These are phyloP conservation scores for Monosporascus cannonballus DNA, from an alignment of 2,329 filamentous ascomycete genomes.

Conservation along the genomic window DNA sequence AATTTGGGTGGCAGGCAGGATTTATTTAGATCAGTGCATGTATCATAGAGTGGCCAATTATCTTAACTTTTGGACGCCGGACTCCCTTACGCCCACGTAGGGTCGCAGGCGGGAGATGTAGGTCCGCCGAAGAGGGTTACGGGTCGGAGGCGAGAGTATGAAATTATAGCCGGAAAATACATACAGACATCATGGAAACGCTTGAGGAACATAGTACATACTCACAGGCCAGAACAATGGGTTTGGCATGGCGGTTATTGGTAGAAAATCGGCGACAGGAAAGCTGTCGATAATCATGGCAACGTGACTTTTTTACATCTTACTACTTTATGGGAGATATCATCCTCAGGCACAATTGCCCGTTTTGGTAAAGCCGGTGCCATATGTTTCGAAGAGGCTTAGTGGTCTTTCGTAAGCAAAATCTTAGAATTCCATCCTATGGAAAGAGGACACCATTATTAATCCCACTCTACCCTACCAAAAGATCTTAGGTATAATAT, in stretches of 20 bases:
- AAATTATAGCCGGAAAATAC: not conserved
- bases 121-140: not conserved
- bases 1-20: constrained; percentile 4
- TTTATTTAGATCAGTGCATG: constrained; percentile 15
- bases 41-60: constrained; percentile 13
- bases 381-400: not conserved
- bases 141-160: not conserved
- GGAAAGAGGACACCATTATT: too few relatives aligned
- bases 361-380: not conserved
- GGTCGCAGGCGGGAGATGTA: not conserved
- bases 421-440: not conserved
- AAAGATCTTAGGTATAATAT: too few relatives aligned
- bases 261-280: not conserved
- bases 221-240: not conserved
- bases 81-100: not conserved
- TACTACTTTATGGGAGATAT: not conserved
- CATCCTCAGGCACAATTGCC: constrained; percentile 15
- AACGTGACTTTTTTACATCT: not conserved
- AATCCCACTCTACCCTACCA: too few relatives aligned
- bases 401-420: constrained; percentile 2
- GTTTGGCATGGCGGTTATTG: not conserved
- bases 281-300: not conserved
- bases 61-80: constrained; percentile 8
- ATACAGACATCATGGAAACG: not conserved
- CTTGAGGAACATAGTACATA: not conserved